Evolutionary conservation across 1,139 yeast genomes (phyloP), one percentile per base, ranked within the genome.

Genomic region (Spencermartinsiella ligniputridi): DNA sequence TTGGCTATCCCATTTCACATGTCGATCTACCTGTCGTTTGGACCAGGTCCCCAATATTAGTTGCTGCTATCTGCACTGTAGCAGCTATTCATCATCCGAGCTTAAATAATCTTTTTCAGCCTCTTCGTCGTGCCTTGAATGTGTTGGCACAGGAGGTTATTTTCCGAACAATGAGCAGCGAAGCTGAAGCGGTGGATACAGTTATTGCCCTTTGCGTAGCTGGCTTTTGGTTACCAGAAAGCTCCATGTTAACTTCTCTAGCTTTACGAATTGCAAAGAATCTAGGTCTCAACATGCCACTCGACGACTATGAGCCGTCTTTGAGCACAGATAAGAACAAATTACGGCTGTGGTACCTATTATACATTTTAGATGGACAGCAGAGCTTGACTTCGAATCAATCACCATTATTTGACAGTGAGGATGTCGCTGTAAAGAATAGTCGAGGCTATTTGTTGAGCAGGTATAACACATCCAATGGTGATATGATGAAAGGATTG

Each of bases 301-400:
- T 48, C 2, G 43, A 45, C 5, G 42, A 43, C 2, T 49, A 52
- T 5, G 48, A 54, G 1, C 54, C 71, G 1, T 56, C 64, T 6
- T 18, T 25, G 5, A 5, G 13, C 6, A n/a, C 15, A n/a, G 67
- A 68, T 18, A 69, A 69, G 49, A 79, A 78, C 42, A 66, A 76
- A 44, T 61, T 81, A 39, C 79, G 79, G 53, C 62, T 82, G 33
- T 82, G 88, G 88, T 81, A 81, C 57, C 66, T 82, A 46, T 63
- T 82, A n/a, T 82, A 78, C 58, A 76, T 80, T 12, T 64, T 81
- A 33, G 89, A 82, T 62, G 86, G 87, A 0, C 86, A 81, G 53
- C 87, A 81, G 55, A 76, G 84, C 53, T 62, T 82, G 54, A 75
- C 83, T 0, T 78, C 74, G 53, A 77, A 78, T 53, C 70, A 83